A percentile compares a stretch with the other conserved stretches of the same genome.
These are phyloP conservation scores for Lactarius indigo DNA, from an alignment of 768 basidiomycete species.

Conservation along the genomic window DNA sequence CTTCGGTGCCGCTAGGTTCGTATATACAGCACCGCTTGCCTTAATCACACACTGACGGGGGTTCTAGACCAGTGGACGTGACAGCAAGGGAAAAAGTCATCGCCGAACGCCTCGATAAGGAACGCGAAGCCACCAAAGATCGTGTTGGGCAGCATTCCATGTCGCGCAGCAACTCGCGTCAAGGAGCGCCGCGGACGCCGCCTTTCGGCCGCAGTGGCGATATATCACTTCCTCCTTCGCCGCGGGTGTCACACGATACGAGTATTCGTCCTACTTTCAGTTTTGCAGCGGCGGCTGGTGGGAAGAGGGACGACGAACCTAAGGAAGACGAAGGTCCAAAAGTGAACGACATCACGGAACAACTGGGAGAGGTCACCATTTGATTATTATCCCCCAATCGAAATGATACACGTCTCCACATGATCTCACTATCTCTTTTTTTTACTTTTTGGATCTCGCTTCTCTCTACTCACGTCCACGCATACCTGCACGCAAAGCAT, in stretches of 20 bases:
- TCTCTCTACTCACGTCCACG: slow-evolving; percentile 20
- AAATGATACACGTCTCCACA: slow-evolving; percentile 7
- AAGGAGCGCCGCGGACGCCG: slow-evolving; percentile 33
- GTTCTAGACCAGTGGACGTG: slow-evolving; percentile 76
- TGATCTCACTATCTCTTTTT: slow-evolving; percentile 21
- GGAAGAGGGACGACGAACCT: slow-evolving; percentile 38
- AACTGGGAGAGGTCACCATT: slow-evolving; percentile 38
- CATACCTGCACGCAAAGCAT: slow-evolving; percentile 25
- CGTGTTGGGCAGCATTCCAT: slow-evolving; percentile 38
- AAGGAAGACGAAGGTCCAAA: slow-evolving; percentile 25
- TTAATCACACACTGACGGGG: not conserved
- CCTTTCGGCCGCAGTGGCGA: slow-evolving; percentile 22
- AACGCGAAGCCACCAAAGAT: slow-evolving; percentile 44
- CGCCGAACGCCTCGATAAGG: slow-evolving; percentile 64
- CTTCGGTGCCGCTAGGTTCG: slow-evolving; percentile 83
- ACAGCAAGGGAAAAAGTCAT: slow-evolving; percentile 73
- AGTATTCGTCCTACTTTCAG: slow-evolving; percentile 71
- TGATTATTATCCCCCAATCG: slow-evolving; percentile 24
- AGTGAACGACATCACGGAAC: slow-evolving; percentile 30
- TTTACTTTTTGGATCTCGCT: slow-evolving; percentile 20
- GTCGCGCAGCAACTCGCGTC: slow-evolving; percentile 42
- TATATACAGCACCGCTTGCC: slow-evolving; percentile 10
- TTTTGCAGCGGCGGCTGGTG: slow-evolving; percentile 73
- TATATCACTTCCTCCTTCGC: slow-evolving; percentile 24
- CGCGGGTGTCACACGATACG: slow-evolving; percentile 29